phyloP scores from a whole-genome alignment of 2,329 filamentous ascomycete species.

The Fusarium sulawesiense region DNA sequence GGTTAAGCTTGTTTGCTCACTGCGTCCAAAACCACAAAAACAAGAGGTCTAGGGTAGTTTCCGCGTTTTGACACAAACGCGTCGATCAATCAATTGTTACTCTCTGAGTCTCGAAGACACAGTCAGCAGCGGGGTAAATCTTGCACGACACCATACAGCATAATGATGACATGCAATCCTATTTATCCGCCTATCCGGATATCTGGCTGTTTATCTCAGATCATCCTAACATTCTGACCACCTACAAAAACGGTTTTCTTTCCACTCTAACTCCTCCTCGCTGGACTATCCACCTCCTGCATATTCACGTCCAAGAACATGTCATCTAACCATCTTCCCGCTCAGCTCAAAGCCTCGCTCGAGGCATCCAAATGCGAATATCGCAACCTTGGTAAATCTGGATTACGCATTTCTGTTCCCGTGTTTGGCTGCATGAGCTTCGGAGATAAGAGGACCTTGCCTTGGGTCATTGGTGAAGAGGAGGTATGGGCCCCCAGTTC shows the following conservation, averaged over 20 bases:
- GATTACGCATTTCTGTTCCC: slow-evolving; percentile 16
- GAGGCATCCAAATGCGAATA: slow-evolving; percentile 34
- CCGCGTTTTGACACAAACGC: too few species aligned
- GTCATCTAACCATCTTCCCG: slow-evolving; percentile 16
- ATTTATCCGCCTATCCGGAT: slow-evolving; percentile 29
- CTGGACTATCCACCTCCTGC: too few species aligned
- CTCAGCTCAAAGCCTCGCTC: slow-evolving; percentile 25
- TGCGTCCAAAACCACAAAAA: too few species aligned
- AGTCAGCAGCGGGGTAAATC: slow-evolving; percentile 11
- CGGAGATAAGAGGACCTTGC: slow-evolving; percentile 20
- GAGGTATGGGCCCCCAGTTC: too few species aligned
- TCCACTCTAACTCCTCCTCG: too few species aligned
- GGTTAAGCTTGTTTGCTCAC: too few species aligned
- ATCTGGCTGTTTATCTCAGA: too few species aligned
- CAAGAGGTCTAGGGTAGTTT: neutral
- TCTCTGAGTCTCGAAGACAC: too few species aligned
- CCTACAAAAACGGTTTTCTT: too few species aligned
- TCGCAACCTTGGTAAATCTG: slow-evolving; percentile 24
- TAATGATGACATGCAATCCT: slow-evolving; percentile 14
- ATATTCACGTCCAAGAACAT: too few species aligned
- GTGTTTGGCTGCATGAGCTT: slow-evolving; percentile 38
- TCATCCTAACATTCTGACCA: neutral
- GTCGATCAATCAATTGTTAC: too few species aligned
- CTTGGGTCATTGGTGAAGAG: slow-evolving; percentile 32
- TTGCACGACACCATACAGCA: neutral